A percentile compares a stretch with the other conserved stretches of the same genome.
phyloP scores from a whole-genome alignment of 345 rosid genomes.

The Euphorbia peplus region DNA sequence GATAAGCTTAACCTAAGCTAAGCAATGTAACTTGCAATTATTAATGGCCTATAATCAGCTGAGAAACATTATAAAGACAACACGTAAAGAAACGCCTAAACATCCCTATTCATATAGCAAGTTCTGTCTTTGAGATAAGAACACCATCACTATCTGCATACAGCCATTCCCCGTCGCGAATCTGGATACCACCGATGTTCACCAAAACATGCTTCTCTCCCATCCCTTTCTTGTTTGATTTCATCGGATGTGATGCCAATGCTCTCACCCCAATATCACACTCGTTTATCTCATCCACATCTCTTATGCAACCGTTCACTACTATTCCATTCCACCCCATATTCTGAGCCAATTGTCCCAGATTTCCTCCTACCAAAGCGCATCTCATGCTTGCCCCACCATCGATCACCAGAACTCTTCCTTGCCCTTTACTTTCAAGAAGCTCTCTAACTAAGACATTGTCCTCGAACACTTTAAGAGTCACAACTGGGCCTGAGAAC shows the following conservation, averaged over 20 bases:
- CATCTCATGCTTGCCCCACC: constrained; percentile 92
- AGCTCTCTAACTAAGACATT: constrained; percentile 70
- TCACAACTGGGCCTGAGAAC: constrained; percentile 73
- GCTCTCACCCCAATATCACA: constrained; percentile 80
- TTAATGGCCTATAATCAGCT: neutral
- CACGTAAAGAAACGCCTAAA: no score
- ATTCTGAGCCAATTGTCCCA: constrained; percentile 67
- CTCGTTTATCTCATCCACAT: constrained; percentile 76
- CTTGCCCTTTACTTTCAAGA: constrained; percentile 74
- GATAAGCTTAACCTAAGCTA: no score
- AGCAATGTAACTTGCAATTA: no score
- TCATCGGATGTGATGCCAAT: constrained; percentile 71
- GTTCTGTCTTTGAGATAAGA: constrained; percentile 59
- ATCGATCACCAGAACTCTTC: constrained; percentile 72
- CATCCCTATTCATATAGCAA: constrained; percentile 36
- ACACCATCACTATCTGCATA: constrained; percentile 84
- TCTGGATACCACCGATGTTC: constrained; percentile 54
- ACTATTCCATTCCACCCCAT: constrained; percentile 84
- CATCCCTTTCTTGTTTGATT: constrained; percentile 67
- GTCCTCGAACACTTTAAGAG: constrained; percentile 84
- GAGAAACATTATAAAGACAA: neutral
- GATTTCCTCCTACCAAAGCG: constrained; percentile 77
- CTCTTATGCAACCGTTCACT: constrained; percentile 78
- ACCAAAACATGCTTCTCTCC: constrained; percentile 69
- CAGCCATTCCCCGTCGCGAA: constrained; percentile 78